phyloP scores from a whole-genome alignment of 371 early-diverging fungal genomes.

The Mortierella sp. region DNA sequence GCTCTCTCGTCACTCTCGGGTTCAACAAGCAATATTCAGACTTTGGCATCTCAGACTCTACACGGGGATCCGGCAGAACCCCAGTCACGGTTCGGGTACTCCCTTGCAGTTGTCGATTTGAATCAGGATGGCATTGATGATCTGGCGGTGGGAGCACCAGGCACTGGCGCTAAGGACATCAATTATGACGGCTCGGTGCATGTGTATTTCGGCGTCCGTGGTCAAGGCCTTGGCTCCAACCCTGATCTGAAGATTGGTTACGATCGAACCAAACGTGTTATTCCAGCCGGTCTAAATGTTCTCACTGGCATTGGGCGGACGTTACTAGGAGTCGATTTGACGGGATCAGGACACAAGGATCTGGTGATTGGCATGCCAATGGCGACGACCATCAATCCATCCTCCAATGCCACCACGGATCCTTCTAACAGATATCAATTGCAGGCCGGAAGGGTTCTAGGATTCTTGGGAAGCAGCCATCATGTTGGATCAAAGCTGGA shows the following conservation, averaged over 20 bases:
- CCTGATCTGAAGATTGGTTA: constrained; percentile 60
- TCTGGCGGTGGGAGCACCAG: constrained; percentile 82
- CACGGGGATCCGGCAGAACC: constrained; percentile 41
- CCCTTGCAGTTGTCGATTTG: constrained; percentile 78
- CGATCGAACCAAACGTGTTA: constrained; percentile 22
- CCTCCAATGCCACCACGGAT: background rate
- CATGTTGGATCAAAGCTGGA: constrained; percentile 27
- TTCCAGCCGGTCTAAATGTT: constrained; percentile 20
- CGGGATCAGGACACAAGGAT: constrained; percentile 74
- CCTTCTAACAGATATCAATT: background rate
- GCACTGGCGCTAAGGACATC: constrained; percentile 46
- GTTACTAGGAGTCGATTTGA: constrained; percentile 70
- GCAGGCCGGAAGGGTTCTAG: constrained; percentile 41
- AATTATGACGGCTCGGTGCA: constrained; percentile 65
- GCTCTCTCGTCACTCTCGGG: too few species aligned
- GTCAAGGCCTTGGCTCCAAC: constrained; percentile 55
- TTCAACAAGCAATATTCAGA: constrained; percentile 5
- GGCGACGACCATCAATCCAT: constrained; percentile 9
- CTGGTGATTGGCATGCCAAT: constrained; percentile 79
- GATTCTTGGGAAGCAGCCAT: constrained; percentile 11
- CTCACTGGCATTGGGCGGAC: constrained; percentile 64
- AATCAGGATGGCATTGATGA: constrained; percentile 91
- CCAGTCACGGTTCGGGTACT: constrained; percentile 80
- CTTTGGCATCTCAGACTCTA: constrained; percentile 38
- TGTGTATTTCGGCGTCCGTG: constrained; percentile 74